Conservation (phyloP, 2,329 filamentous ascomycete species). For the Trichophyton rubrum region DNA sequence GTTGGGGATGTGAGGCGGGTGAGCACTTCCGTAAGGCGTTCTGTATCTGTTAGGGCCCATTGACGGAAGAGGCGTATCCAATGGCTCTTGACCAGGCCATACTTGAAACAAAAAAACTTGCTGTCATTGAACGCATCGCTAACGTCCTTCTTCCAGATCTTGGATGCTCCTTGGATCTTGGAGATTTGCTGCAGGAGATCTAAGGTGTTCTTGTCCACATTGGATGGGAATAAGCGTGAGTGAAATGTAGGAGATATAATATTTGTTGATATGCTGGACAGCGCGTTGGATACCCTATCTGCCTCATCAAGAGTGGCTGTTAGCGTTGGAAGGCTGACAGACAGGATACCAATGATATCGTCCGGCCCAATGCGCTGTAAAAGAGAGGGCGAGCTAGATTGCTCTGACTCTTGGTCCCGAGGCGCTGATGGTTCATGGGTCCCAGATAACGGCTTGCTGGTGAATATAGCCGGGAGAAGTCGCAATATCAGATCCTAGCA, state of each 20-base stretch:
- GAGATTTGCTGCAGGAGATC: constrained; percentile 64
- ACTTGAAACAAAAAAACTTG: constrained; percentile 64
- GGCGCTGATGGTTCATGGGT: constrained; percentile 42
- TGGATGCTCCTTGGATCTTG: constrained; percentile 66
- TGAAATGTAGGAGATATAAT: constrained; percentile 72
- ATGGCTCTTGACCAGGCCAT: constrained; percentile 52
- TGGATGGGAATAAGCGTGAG: constrained; percentile 76
- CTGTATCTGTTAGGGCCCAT: constrained; percentile 77
- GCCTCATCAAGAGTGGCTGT: constrained; percentile 72
- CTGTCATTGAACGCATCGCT: constrained; percentile 83
- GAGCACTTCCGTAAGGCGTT: constrained; percentile 70
- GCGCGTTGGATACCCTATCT: constrained; percentile 68
- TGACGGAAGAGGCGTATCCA: constrained; percentile 79
- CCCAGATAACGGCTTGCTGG: constrained; percentile 67
- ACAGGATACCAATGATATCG: constrained; percentile 69
- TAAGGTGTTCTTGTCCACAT: constrained; percentile 59
- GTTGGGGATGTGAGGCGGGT: constrained; percentile 69
- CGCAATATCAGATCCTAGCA: constrained; percentile 72
- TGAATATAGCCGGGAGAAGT: constrained; percentile 85
- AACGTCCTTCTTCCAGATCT: constrained; percentile 86
- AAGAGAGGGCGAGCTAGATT: constrained; percentile 16
- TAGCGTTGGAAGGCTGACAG: constrained; percentile 64
- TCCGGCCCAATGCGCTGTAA: constrained; percentile 43
- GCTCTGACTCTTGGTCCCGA: constrained; percentile 32
- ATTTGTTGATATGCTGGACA: constrained; percentile 68